Base-by-base conservation (phyloP, 2,329 filamentous ascomycete genomes). In the Aspergillus terreus region DNA sequence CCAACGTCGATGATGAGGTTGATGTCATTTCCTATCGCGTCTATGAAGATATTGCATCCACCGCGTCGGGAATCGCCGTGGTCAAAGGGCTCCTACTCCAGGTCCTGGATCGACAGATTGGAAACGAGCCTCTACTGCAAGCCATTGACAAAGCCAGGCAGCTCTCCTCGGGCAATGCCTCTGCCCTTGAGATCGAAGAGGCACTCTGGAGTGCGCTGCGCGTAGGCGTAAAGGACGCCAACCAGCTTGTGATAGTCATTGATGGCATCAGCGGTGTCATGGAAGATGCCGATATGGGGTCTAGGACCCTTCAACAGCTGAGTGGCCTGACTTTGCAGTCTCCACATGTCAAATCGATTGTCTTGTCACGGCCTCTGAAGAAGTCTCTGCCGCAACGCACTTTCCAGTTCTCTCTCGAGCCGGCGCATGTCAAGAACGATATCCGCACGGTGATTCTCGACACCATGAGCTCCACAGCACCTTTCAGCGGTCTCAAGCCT, bases 31-130 rank as follows among this genome's bases (percentile, higher is more conserved):
- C 19, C 2, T 48, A 23, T 21, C 36, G 23, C 23, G 14, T 19
- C 30, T 36, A 42, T 14, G 46, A 48, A 5, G 46, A 48, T 42
- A 48, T 48, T 25, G 30, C 33, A 21, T 14, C 46, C 12, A 48
- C 46, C 4, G 40, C 36, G 1, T 23, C 33, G 19, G 33, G 33
- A n/a, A 48, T 48, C 9, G 36, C 33, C 3, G 36, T 48, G 10
- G 46, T 27, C 23, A 48, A 48, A 32, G 46, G 46, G 5, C 25
- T 48, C 10, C 15, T 48, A 6, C 25, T 48, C 7, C 21, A 48
- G 36, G 32, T 42, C 14, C n/a, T 48, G 12, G 36, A 27, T 6
- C 36, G 46, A 4, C 36, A 32, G 23, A 38, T 38, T 30, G 40
- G 40, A 25, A 36, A 48, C 40, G 35, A 25, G 7, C n/a, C 30